Base-by-base conservation (phyloP, 1,284 basidiomycete genomes). In the Pholiota adiposa region DNA sequence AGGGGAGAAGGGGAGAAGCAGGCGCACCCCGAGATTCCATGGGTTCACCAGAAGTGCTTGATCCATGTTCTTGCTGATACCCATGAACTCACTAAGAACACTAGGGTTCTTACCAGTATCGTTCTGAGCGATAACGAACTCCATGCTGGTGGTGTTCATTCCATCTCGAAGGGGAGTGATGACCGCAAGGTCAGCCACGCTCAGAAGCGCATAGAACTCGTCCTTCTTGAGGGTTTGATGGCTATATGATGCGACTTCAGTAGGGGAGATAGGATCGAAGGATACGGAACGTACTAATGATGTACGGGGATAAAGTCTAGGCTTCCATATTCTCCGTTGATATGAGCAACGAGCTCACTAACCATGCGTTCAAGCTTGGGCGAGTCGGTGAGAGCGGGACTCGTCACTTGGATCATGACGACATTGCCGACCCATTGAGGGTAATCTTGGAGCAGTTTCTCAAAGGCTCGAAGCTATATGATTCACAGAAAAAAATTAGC, bases 111-210 rank as follows among this genome's bases (percentile, higher is more conserved):
- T 89, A 72, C 88, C 87, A 50, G 87, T 92, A 65, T 82, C 84
- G 67, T 92, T 85, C 77, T 99, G 97, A 56, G 95, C 96, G 62
- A 98, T 90, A 50, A 97, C 93, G 76, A 94, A 98, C 77, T 98
- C 97, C 96, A 98, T 98, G 51, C 88, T 90, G 0, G 96, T 98
- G 8, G 97, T 98, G 82, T 99, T 98, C 97, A 99, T 98, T 8
- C 97, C 97, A 71, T 99, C 97, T 29, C 97, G 88, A 6, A 98
- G 84, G 0, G 95, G 95, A 0, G 97, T 99, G 75, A 98, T 97
- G 25, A 99, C 89, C 7, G 93, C 96, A 21, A 99, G 83, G 74
- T 98, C 97, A 11, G 97, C 97, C 0, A 96, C 96, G 27, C 89
- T 91, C 19, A 99, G 83, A n/a, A 99, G 84, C 0, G 95, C 97